These are phyloP conservation scores for Solanum infundibuliforme DNA, from an alignment of 257 asterid species.

Conservation along the genomic window DNA sequence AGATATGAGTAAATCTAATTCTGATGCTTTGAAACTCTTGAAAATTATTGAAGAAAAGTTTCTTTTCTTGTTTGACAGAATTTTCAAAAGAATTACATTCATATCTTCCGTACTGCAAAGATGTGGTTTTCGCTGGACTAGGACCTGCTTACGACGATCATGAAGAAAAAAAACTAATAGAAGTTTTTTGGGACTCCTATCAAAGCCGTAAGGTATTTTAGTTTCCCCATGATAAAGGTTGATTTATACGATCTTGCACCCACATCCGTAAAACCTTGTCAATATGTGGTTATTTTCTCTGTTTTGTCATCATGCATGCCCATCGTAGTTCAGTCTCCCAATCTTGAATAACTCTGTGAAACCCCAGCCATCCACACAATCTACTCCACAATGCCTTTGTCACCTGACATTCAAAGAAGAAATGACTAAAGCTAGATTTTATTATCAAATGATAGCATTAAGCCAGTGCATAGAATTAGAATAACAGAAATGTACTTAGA, in stretches of 20 bases:
- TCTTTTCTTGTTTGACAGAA: conserved; percentile 30
- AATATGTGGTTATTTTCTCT: neutral
- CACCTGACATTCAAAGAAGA: too few species aligned
- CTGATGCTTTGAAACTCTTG: conserved; percentile 35
- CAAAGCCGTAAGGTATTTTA: conserved; percentile 39
- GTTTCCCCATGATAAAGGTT: neutral
- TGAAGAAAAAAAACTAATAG: conserved; percentile 38
- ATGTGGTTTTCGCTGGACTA: conserved; percentile 58
- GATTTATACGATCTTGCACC: neutral
- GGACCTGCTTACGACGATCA: conserved; percentile 32
- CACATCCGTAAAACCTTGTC: neutral
- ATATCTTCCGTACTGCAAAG: conserved; percentile 57
- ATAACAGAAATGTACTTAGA: too few species aligned
- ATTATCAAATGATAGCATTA: too few species aligned
- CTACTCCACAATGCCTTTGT: too few species aligned
- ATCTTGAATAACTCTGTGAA: too few species aligned
- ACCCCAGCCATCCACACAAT: too few species aligned
- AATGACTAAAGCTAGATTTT: too few species aligned
- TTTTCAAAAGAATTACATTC: conserved; percentile 38
- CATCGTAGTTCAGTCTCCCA: too few species aligned
- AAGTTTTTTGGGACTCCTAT: conserved; percentile 48
- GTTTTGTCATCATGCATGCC: neutral
- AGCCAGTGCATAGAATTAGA: too few species aligned
- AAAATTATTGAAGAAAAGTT: conserved; percentile 33
- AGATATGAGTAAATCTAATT: conserved; percentile 14